These are phyloP conservation scores for Cinnamomum chago DNA, from an alignment of 164 flowering plant species.

Conservation along the genomic window DNA sequence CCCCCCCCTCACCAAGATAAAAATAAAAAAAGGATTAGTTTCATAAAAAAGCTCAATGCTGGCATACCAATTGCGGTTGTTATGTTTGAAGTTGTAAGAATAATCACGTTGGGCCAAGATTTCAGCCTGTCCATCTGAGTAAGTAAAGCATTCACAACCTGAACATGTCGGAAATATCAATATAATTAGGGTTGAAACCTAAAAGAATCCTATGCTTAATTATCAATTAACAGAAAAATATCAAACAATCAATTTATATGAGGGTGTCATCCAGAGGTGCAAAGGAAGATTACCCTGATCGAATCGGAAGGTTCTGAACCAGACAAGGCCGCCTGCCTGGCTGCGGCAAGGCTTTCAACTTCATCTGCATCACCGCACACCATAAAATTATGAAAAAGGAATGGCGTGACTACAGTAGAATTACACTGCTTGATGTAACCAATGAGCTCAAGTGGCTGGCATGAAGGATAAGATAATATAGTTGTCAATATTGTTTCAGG, in stretches of 20 bases:
- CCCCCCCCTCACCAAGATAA: too few relatives aligned
- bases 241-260: not conserved
- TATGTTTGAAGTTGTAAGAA: constrained; percentile 93
- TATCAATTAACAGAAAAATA: not conserved
- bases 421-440: not conserved
- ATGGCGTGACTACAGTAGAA: too few relatives aligned
- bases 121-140: constrained; percentile 96
- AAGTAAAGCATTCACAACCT: constrained; percentile 96
- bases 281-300: constrained; percentile 51
- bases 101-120: constrained; percentile 87
- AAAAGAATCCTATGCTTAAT: not conserved
- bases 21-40: too few relatives aligned
- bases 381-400: not conserved
- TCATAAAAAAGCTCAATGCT: not conserved
- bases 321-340: constrained; percentile 95
- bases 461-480: too few relatives aligned
- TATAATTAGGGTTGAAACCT: not conserved
- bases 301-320: constrained; percentile 99
- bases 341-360: constrained; percentile 99
- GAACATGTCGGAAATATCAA: constrained; percentile 19
- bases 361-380: constrained; percentile 58
- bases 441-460: not conserved
- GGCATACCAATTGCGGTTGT: constrained; percentile 93
- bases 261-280: not conserved
- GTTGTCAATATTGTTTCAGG: too few relatives aligned